Evolutionary conservation across 202 grass and related monocot species (phyloP).

Genomic region (Elaeis oleifera): DNA sequence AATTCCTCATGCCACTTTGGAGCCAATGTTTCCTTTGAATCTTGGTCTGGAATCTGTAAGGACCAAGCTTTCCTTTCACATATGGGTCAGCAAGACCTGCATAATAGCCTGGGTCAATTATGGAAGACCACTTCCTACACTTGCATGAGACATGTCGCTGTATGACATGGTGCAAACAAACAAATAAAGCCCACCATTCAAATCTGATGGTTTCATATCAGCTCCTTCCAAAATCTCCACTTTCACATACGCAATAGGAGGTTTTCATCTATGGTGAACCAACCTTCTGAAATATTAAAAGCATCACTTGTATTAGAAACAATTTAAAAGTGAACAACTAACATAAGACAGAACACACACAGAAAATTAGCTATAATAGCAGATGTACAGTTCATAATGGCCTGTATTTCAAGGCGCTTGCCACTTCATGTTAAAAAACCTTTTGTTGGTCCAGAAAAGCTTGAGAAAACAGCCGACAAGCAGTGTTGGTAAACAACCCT

Average conservation of each 20-base stretch:
- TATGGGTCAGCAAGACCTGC: constrained; percentile 88
- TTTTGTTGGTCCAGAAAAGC: too few relatives aligned
- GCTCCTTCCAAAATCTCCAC: constrained; percentile 89
- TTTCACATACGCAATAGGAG: constrained; percentile 64
- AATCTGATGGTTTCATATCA: constrained; percentile 91
- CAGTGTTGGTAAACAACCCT: too few relatives aligned
- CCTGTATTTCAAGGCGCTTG: too few relatives aligned
- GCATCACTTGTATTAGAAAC: neutral
- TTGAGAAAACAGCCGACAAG: too few relatives aligned
- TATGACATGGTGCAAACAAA: neutral
- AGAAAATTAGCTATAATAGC: too few relatives aligned
- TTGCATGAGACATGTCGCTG: neutral
- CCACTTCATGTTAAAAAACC: too few relatives aligned
- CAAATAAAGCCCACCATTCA: constrained; percentile 58
- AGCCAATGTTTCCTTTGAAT: constrained; percentile 65
- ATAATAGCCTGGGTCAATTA: constrained; percentile 10
- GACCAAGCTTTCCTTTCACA: constrained; percentile 65
- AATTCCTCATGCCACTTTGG: constrained; percentile 96
- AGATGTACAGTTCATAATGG: too few relatives aligned
- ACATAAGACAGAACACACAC: too few relatives aligned
- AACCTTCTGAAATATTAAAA: constrained; percentile 42
- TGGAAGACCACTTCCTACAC: constrained; percentile 6
- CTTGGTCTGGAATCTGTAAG: constrained; percentile 76
- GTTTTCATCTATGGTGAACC: constrained; percentile 76
- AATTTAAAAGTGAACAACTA: too few relatives aligned